Conservation (phyloP, 306 rosid genomes). For the Cajanus cajan region DNA sequence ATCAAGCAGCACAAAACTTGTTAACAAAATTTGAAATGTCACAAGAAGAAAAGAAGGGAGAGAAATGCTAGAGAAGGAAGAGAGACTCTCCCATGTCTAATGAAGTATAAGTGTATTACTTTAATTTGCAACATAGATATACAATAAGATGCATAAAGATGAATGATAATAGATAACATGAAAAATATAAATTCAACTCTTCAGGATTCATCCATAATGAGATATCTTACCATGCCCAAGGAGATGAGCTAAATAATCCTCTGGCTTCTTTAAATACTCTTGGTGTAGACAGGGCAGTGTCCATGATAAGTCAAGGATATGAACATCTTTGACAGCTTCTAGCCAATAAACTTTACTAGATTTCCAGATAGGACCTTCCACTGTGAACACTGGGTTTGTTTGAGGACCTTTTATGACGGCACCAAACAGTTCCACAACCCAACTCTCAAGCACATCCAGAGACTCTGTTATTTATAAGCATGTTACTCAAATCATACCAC, state of each 20-base stretch:
- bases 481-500: constrained; percentile 21
- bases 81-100: not conserved
- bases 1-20: constrained; percentile 2
- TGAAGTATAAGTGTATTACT: constrained; percentile 3
- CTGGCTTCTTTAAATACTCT: constrained; percentile 82
- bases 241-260: constrained; percentile 91
- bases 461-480: constrained; percentile 60
- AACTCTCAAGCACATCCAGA: constrained; percentile 85
- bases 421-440: constrained; percentile 82
- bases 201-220: constrained; percentile 18
- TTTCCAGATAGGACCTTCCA: constrained; percentile 83
- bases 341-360: constrained; percentile 74
- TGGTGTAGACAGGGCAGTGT: constrained; percentile 74
- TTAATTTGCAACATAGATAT: not conserved
- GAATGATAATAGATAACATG: not conserved
- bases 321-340: constrained; percentile 94
- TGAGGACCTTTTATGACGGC: constrained; percentile 63
- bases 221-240: constrained; percentile 89
- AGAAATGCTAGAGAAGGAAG: not conserved
- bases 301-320: constrained; percentile 80
- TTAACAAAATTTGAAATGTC: constrained; percentile 18
- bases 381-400: constrained; percentile 55
- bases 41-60: not conserved
- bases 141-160: constrained; percentile 5
- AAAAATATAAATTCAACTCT: constrained; percentile 12